Evolutionary conservation across 441 rosid genomes (phyloP), one percentile per base, ranked within the genome.

Genomic region (Daphne laureola): DNA sequence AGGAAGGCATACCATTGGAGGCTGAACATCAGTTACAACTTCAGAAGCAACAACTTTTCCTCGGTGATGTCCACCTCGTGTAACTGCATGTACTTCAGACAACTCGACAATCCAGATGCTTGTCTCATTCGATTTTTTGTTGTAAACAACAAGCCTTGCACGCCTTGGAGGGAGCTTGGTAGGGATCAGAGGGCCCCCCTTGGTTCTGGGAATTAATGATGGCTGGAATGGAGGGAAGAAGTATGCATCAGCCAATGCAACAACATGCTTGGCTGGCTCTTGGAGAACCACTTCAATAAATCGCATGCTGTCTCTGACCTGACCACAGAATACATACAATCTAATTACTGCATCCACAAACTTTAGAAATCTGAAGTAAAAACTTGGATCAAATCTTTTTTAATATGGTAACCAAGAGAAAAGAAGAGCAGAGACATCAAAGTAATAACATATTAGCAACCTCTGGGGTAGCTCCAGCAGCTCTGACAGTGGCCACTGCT

Each of bases 171-270:
- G 96, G 58, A 88, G 83, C 75, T 85, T 88, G 62, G 73, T 73
- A 25, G 91, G 94, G 67, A 88, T 79, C 48, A 85, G 57, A 41
- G 91, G 89, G n/a, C 91, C 91, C 61, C 82, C 79, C 72, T 83
- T 88, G 43, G 70, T 76, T 72, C 83, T 81, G 21, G 83, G 83
- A 60, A 85, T 83, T 47, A 88, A 65, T 2, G 96, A 88, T 41
- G 89, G 89, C 67, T 88, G 94, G 77, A 88, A 85, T 8, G 96
- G 96, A 23, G 96, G 94, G 63, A 88, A 88, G 66, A 88, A 88
- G 70, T 88, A 83, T 43, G 94, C 91, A 79, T 88, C 91, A 26
- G 94, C 96, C 36, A 85, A 46, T 6, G 94, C 96, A 68, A 85
- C 91, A 62, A 88, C 86, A 49, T 76, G 67, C 50, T 88, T 88